phyloP scores from a whole-genome alignment of 768 basidiomycete genomes.

The Boletus bicolor region DNA sequence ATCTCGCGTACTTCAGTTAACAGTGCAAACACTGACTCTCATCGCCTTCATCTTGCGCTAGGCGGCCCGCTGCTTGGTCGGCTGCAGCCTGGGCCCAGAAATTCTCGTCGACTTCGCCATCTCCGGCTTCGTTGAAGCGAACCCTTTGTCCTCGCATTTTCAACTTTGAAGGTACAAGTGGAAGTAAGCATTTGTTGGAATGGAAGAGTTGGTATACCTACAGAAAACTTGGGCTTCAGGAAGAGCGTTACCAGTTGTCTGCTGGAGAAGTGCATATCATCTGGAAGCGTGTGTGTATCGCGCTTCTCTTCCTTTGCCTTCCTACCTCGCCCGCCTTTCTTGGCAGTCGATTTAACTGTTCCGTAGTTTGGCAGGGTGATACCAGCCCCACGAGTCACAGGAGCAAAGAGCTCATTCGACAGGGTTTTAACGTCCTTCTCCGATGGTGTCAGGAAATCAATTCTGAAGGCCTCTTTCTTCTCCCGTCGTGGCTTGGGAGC shows the following conservation, averaged over 20 bases:
- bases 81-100: conserved; percentile 98
- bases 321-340: conserved; percentile 43
- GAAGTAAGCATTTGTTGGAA: conserved; percentile 1
- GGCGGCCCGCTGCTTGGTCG: conserved; percentile 63
- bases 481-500: conserved; percentile 57
- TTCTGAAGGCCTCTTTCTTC: conserved; percentile 77
- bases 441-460: conserved; percentile 68
- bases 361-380: conserved; percentile 65
- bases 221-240: conserved; percentile 93
- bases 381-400: conserved; percentile 64
- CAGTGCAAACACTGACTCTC: conserved; percentile 47
- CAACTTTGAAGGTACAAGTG: conserved; percentile 46
- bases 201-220: conserved; percentile 39
- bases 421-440: conserved; percentile 60
- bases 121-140: conserved; percentile 52
- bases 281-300: conserved; percentile 78
- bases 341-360: conserved; percentile 21
- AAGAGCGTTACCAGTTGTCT: conserved; percentile 88
- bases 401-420: conserved; percentile 72
- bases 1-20: not conserved
- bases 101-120: conserved; percentile 91
- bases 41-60: conserved; percentile 53
- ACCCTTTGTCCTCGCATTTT: conserved; percentile 81
- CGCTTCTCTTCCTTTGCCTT: conserved; percentile 57
- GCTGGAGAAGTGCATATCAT: conserved; percentile 97